These are phyloP conservation scores for Rhynchosporium secalis DNA, from an alignment of 2,329 filamentous ascomycete genomes.

Conservation along the genomic window DNA sequence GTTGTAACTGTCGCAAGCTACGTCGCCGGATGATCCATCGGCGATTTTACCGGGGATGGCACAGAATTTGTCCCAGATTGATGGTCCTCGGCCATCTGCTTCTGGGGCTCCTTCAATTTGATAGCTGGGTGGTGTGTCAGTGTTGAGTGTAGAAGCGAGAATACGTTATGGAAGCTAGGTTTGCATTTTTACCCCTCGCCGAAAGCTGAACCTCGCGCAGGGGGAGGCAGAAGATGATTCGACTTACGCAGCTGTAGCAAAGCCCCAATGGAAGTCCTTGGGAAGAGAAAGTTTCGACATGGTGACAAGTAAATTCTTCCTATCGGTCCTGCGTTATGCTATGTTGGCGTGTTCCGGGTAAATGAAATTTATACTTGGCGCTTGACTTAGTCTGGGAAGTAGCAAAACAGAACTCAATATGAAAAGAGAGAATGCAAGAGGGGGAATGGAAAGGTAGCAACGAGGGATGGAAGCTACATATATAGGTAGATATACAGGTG, in stretches of 20 bases:
- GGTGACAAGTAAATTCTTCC: slow-evolving; percentile 7
- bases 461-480: slow-evolving; percentile 13
- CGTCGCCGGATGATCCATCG: slow-evolving; percentile 70
- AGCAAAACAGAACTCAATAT: slow-evolving; percentile 6
- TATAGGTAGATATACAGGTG: not conserved
- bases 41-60: slow-evolving; percentile 79
- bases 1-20: slow-evolving; percentile 87
- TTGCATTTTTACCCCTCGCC: not conserved
- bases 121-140: slow-evolving; percentile 56
- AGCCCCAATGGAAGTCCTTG: slow-evolving; percentile 75
- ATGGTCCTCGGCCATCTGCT: slow-evolving; percentile 75
- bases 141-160: slow-evolving; percentile 1
- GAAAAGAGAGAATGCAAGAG: slow-evolving; percentile 15
- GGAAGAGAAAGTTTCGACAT: slow-evolving; percentile 57
- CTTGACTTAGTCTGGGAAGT: not conserved
- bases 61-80: slow-evolving; percentile 92
- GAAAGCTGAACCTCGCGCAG: not conserved
- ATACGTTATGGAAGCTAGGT: not conserved
- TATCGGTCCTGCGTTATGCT: not conserved
- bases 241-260: slow-evolving; percentile 72
- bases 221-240: not conserved
- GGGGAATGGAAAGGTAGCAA: slow-evolving; percentile 8
- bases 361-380: slow-evolving; percentile 11
- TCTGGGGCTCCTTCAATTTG: slow-evolving; percentile 79
- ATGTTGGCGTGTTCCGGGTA: slow-evolving; percentile 15